A percentile compares a stretch with the other conserved stretches of the same genome.
phyloP scores from a whole-genome alignment of 345 rosid species.

The Clarkia xantiana region DNA sequence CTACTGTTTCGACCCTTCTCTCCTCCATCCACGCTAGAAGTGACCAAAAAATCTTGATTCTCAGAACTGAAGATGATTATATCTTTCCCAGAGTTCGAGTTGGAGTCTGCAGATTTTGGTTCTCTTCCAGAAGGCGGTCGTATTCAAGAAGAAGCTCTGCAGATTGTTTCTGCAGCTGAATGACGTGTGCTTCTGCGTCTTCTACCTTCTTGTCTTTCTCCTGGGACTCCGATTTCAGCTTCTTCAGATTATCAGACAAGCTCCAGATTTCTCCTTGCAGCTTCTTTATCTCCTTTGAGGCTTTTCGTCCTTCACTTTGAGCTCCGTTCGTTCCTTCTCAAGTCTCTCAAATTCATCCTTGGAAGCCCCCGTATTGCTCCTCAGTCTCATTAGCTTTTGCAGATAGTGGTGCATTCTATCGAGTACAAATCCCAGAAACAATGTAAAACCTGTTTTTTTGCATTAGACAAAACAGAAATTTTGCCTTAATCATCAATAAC shows the following conservation, averaged over 20 bases:
- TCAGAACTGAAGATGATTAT: neutral
- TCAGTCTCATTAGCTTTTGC: slow-evolving; percentile 40
- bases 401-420: slow-evolving; percentile 80
- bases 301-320: slow-evolving; percentile 57
- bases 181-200: slow-evolving; percentile 70
- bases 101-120: slow-evolving; percentile 63
- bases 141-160: slow-evolving; percentile 77
- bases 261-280: slow-evolving; percentile 33
- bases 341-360: slow-evolving; percentile 53
- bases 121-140: slow-evolving; percentile 69
- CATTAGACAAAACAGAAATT: slow-evolving; percentile 2
- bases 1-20: too few relatives aligned
- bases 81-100: neutral
- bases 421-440: slow-evolving; percentile 80
- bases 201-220: slow-evolving; percentile 57
- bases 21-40: neutral
- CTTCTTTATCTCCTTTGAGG: slow-evolving; percentile 38
- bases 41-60: neutral
- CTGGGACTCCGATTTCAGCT: slow-evolving; percentile 45
- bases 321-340: slow-evolving; percentile 36
- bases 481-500: neutral
- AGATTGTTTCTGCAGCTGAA: slow-evolving; percentile 68
- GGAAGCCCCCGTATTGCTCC: slow-evolving; percentile 45
- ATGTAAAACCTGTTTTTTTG: slow-evolving; percentile 50
- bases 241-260: slow-evolving; percentile 41